These are phyloP conservation scores for Coniophora puteana DNA, from an alignment of 1,284 basidiomycete genomes.

Conservation along the genomic window DNA sequence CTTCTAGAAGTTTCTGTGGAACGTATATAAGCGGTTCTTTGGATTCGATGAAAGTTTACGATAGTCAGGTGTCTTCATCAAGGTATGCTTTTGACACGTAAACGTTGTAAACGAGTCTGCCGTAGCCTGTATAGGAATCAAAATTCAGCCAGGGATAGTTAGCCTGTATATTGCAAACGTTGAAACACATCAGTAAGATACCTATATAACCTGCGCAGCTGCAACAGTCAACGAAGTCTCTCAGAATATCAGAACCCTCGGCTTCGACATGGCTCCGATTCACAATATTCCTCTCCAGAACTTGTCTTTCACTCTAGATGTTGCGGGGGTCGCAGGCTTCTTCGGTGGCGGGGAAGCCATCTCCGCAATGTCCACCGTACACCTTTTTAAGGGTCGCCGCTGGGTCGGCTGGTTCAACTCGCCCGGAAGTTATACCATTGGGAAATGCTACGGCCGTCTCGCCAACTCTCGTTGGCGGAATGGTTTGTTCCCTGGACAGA, in stretches of 20 bases:
- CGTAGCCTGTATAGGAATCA: too few relatives aligned
- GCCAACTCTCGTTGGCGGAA: constrained; percentile 12
- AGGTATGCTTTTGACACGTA: background rate
- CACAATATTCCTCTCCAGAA: too few relatives aligned
- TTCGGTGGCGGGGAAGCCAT: constrained; percentile 18
- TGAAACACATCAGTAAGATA: background rate
- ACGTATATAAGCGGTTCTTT: too few relatives aligned
- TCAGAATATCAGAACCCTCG: too few relatives aligned
- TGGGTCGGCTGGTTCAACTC: constrained; percentile 20
- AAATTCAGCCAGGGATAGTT: too few relatives aligned
- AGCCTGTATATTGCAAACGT: background rate
- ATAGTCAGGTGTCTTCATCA: too few relatives aligned
- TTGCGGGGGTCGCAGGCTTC: constrained; percentile 6
- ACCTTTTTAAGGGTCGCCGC: constrained; percentile 11
- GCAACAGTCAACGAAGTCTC: too few relatives aligned
- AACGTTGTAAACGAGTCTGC: background rate
- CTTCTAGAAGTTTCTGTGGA: too few relatives aligned
- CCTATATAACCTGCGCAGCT: too few relatives aligned
- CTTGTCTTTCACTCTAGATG: constrained; percentile 8
- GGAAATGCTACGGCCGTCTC: constrained; percentile 11
- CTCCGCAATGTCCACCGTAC: constrained; percentile 16
- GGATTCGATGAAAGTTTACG: too few relatives aligned
- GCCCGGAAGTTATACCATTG: constrained; percentile 16
- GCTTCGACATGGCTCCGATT: too few relatives aligned
- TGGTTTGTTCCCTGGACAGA: constrained; percentile 12